Evolutionary conservation across 2,329 filamentous ascomycete species (phyloP), one percentile per base, ranked within the genome.

Genomic region (Fonsecaea pedrosoi): DNA sequence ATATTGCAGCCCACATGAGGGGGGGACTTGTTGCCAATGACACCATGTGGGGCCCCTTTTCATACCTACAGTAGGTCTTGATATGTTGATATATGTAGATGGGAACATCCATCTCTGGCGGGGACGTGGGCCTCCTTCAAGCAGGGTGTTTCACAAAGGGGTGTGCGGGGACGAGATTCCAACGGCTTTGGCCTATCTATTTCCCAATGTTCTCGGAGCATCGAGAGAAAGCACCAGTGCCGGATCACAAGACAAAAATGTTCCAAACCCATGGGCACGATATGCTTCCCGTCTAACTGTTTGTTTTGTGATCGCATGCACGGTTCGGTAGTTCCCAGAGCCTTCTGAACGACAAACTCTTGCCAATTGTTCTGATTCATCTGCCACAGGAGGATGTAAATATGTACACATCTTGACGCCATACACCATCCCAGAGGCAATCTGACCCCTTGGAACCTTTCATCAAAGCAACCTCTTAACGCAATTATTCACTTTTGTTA

Each of bases 401-500:
- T 50, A 50, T 50, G 21, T 50, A 50, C 45, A 13, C 45, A 8
- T 50, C 30, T 25, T 12, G 10, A 50, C 45, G 21, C 45, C 45
- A 30, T 50, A 13, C 45, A 25, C 21, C 45, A 50, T 25, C 21
- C 21, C 3, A 18, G 15, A 21, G 10, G 18, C 8, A 3, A 21
- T 2, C 12, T 25, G 12, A 21, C 12, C 45, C 21, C 45, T 50
- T 7, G 10, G 9, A 30, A 30, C n/a, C 21, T 9, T 48, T 18
- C 45, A 10, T 25, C 9, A 10, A 50, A 50, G 18, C 45, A 25
- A 50, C 45, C 3, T 30, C 45, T 25, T 25, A 50, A 50, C 45
- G 8, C 45, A 50, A 50, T 8, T 25, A 50, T 25, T 50, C 45
- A 30, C 45, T 50, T 50, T 50, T 50, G 45, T 50, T 50, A 50